phyloP scores from a whole-genome alignment of 73 alveolate species.

The Tetrahymena malaccensis region DNA sequence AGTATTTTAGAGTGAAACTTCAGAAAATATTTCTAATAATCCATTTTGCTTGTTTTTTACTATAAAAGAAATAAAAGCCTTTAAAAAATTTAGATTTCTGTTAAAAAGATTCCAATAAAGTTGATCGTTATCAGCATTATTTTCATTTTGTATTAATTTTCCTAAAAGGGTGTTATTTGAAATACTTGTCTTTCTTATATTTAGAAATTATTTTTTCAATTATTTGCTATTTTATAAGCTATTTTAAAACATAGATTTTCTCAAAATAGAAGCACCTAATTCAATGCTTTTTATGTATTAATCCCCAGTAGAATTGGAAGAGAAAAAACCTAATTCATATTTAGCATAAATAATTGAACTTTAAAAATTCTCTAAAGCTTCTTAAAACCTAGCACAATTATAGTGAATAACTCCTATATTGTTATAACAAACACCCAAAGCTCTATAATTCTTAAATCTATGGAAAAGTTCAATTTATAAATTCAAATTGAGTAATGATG shows the following conservation, averaged over 20 bases:
- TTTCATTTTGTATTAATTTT: no score
- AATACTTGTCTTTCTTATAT: no score
- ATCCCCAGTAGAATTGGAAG: neutral
- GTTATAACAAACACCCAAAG: neutral
- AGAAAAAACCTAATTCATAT: neutral
- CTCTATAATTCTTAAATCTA: neutral
- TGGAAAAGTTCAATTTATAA: no score
- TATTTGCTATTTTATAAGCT: no score
- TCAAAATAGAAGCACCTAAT: neutral
- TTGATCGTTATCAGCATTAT: neutral
- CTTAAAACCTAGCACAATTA: neutral
- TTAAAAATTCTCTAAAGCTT: neutral
- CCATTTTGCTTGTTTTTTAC: no score
- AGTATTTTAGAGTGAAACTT: no score
- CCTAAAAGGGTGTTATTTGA: no score
- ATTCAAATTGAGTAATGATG: neutral
- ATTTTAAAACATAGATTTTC: neutral
- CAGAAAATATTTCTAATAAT: neutral
- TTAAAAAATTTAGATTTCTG: neutral
- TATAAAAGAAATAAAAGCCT: neutral
- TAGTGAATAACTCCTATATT: neutral
- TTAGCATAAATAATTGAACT: neutral
- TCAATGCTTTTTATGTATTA: no score
- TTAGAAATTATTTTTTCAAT: no score
- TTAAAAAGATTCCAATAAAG: neutral